Evolutionary conservation across 2,329 filamentous ascomycete species (phyloP).

Genomic region (Macrophomina phaseolina): DNA sequence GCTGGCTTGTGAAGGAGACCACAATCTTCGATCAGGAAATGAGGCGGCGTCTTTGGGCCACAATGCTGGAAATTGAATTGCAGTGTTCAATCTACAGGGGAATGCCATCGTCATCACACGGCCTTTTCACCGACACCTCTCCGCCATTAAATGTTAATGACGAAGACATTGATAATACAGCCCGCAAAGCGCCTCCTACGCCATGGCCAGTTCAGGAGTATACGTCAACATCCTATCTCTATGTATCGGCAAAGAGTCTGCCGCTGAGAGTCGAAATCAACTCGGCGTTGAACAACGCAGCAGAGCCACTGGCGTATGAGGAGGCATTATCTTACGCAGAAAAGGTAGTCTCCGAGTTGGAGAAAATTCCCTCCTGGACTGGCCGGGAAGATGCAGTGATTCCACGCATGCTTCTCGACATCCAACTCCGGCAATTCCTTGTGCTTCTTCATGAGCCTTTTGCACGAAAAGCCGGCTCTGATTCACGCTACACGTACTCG

Average conservation of each 20-base stretch:
- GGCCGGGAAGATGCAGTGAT: slow-evolving; percentile 31
- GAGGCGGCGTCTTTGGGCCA: slow-evolving; percentile 63
- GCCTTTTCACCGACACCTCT: slow-evolving; percentile 56
- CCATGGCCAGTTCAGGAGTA: slow-evolving; percentile 37
- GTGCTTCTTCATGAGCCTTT: slow-evolving; percentile 43
- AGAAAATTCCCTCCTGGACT: slow-evolving; percentile 25
- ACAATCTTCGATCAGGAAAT: slow-evolving; percentile 56
- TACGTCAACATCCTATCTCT: slow-evolving; percentile 40
- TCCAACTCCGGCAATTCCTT: slow-evolving; percentile 44
- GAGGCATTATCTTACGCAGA: slow-evolving; percentile 43
- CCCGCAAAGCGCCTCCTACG: slow-evolving; percentile 35
- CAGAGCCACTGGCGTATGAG: slow-evolving; percentile 37
- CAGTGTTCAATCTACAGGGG: slow-evolving; percentile 62
- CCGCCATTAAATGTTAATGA: slow-evolving; percentile 59
- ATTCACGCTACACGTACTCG: slow-evolving; percentile 40
- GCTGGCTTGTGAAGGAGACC: slow-evolving; percentile 34
- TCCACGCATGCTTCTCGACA: slow-evolving; percentile 29
- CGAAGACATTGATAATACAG: slow-evolving; percentile 48
- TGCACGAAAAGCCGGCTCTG: slow-evolving; percentile 35
- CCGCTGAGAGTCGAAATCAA: slow-evolving; percentile 41
- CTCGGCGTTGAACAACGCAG: slow-evolving; percentile 41
- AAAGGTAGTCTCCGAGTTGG: slow-evolving; percentile 33
- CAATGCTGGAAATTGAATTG: slow-evolving; percentile 62
- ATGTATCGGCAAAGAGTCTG: slow-evolving; percentile 35
- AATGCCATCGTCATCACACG: slow-evolving; percentile 52